phyloP scores from a whole-genome alignment of 345 rosid species.

The Anastatica hierochuntica region DNA sequence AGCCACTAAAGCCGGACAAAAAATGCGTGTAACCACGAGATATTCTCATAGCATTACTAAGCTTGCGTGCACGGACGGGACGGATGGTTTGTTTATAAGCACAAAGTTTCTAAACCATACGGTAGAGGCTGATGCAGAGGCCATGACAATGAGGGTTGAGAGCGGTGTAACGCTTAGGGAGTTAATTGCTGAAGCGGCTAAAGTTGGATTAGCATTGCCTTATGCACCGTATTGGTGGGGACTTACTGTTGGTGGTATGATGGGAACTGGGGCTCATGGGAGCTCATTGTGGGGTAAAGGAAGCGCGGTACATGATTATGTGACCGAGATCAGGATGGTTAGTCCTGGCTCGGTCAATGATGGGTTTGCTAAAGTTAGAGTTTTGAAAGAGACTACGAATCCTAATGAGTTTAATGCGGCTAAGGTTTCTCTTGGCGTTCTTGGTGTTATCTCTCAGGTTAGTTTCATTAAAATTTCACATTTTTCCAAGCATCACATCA shows the following conservation, averaged over 20 bases:
- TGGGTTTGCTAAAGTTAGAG: slow-evolving; percentile 39
- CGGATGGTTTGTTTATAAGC: slow-evolving; percentile 55
- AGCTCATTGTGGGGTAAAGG: slow-evolving; percentile 76
- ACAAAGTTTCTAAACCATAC: slow-evolving; percentile 41
- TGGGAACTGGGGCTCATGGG: slow-evolving; percentile 83
- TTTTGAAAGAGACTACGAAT: slow-evolving; percentile 19
- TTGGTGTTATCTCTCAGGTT: slow-evolving; percentile 86
- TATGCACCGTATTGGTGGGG: no score
- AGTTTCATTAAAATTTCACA: background rate
- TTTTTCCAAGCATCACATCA: no score
- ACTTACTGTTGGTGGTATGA: slow-evolving; percentile 62
- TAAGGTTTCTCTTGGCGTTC: slow-evolving; percentile 75
- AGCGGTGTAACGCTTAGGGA: slow-evolving; percentile 63
- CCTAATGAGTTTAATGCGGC: slow-evolving; percentile 44
- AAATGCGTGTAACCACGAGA: slow-evolving; percentile 62
- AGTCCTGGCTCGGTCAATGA: no score
- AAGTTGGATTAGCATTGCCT: slow-evolving; percentile 58
- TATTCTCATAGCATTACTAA: slow-evolving; percentile 70
- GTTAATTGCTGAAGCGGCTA: slow-evolving; percentile 50
- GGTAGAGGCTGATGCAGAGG: slow-evolving; percentile 20
- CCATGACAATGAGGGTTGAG: slow-evolving; percentile 50
- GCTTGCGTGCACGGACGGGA: slow-evolving; percentile 55
- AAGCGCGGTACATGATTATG: slow-evolving; percentile 68
- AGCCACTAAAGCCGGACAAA: slow-evolving; percentile 40
- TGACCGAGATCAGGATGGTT: no score